Percentiles rank a stretch among this genome's conserved stretches.
Conservation (phyloP, 768 basidiomycete genomes). For the Vararia minispora region DNA sequence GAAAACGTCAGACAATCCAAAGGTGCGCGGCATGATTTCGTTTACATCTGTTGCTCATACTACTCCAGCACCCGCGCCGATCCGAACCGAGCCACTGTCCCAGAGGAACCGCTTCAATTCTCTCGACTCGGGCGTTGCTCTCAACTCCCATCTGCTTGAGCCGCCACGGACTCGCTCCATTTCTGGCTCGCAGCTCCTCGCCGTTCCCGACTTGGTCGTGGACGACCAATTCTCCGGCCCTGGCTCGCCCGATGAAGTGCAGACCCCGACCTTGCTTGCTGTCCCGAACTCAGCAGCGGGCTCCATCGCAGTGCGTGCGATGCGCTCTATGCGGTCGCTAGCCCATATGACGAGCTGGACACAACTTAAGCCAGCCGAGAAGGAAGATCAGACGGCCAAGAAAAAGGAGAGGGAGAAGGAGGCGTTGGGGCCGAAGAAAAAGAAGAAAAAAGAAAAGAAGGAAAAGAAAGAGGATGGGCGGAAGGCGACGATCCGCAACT, state of each 20-base stretch:
- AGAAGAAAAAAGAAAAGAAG: conserved; percentile 17
- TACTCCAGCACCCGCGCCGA: conserved; percentile 38
- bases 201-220: background rate
- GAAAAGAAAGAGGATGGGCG: conserved; percentile 16
- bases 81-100: conserved; percentile 18
- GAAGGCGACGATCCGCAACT: conserved; percentile 23
- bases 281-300: conserved; percentile 24
- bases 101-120: conserved; percentile 59
- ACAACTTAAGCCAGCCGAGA: conserved; percentile 34
- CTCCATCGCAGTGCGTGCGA: conserved; percentile 70
- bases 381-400: conserved; percentile 20
- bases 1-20: conserved; percentile 28
- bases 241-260: conserved; percentile 10
- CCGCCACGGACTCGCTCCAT: conserved; percentile 16
- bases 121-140: conserved; percentile 34
- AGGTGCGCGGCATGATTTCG: too few relatives aligned
- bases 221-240: background rate
- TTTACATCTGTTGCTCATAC: too few relatives aligned
- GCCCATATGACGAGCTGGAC: conserved; percentile 69
- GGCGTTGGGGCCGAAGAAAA: conserved; percentile 22
- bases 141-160: too few relatives aligned
- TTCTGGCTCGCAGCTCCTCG: conserved; percentile 9
- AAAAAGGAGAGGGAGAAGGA: conserved; percentile 24
- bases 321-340: conserved; percentile 61
- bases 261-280: conserved; percentile 8